A percentile compares a stretch with the other conserved stretches of the same genome.
Evolutionary conservation across 192 early-diverging fungal genomes (phyloP).

Genomic region (Rhizophlyctis rosea): DNA sequence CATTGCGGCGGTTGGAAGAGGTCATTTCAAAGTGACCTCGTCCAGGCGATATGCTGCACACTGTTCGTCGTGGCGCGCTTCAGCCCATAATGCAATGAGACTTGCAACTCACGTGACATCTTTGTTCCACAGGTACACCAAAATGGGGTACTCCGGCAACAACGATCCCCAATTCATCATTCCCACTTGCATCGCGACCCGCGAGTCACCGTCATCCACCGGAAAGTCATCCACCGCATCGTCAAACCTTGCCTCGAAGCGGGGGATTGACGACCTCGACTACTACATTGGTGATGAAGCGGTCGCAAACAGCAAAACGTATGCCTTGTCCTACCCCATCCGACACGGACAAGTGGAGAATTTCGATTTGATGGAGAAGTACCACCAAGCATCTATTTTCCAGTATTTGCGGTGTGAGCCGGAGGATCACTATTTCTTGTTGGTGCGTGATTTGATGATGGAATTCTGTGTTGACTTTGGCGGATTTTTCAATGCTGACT

Average conservation of each 20-base stretch:
- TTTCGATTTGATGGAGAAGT: conserved; percentile 99
- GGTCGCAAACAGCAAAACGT: conserved; percentile 81
- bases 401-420: conserved; percentile 98
- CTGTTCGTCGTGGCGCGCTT: no score
- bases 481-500: not conserved
- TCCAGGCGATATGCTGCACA: not conserved
- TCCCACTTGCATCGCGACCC: conserved; percentile 88
- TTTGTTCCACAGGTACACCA: conserved; percentile 70
- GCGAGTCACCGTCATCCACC: conserved; percentile 52
- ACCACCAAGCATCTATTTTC: conserved; percentile 98
- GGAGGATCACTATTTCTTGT: conserved; percentile 94
- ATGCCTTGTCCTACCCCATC: conserved; percentile 87
- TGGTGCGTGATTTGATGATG: conserved; percentile 70
- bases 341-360: conserved; percentile 98
- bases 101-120: no score
- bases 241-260: conserved; percentile 85
- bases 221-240: no score
- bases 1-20: no score
- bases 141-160: conserved; percentile 97
- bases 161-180: conserved; percentile 98
- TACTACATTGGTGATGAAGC: conserved; percentile 98
- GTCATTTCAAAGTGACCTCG: not conserved
- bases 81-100: no score
- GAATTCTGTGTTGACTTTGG: conserved; percentile 4
- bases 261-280: conserved; percentile 96